Evolutionary conservation across 208 protist genomes (phyloP), one percentile per base, ranked within the genome.

Genomic region (Tritrichomonas foetus): DNA sequence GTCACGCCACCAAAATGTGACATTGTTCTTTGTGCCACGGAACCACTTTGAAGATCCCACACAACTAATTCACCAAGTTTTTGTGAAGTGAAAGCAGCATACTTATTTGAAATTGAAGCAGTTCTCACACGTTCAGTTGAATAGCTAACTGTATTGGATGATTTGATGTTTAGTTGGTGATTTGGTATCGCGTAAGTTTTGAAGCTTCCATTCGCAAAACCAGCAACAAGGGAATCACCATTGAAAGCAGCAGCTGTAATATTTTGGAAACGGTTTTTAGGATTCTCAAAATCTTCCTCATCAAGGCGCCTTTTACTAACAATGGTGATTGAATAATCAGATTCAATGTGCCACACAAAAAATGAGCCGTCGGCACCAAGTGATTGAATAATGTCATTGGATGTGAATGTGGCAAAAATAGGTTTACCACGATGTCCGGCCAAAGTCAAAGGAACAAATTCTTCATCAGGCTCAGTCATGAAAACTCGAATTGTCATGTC

Each of bases 281-380:
- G 78, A 14, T 53, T 57, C 33, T 89, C 78, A 16, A 89, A 89
- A 30, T 57, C n/a, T 57, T 89, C 78, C 57, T 89, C 78, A 89
- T 89, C 78, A 0, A 89, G 47, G 57, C 78, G 78, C 1, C 78
- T 3, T 39, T n/a, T 53, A 33, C 78, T 89, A 50, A 89, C 39
- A 50, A 89, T 89, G 53, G 33, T 33, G 20, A 89, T 57, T 13
- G 44, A 47, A 39, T 44, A 57, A 1, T 89, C 78, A 89, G 53
- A 3, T n/a, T 53, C 16, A 57, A 89, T 44, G 0, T 53, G 16
- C 78, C 78, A 89, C 33, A 89, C 78, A 47, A 89, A 89, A n/a
- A 89, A 20, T 39, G 78, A 53, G 25, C 78, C 78, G 39, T 89
- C 78, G 11, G 14, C 47, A 16, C 78, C 78, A 39, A 44, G 47